A percentile compares a stretch with the other conserved stretches of the same genome.
Evolutionary conservation across 2,329 filamentous ascomycete species (phyloP).

Genomic region (Helotiales sp.): DNA sequence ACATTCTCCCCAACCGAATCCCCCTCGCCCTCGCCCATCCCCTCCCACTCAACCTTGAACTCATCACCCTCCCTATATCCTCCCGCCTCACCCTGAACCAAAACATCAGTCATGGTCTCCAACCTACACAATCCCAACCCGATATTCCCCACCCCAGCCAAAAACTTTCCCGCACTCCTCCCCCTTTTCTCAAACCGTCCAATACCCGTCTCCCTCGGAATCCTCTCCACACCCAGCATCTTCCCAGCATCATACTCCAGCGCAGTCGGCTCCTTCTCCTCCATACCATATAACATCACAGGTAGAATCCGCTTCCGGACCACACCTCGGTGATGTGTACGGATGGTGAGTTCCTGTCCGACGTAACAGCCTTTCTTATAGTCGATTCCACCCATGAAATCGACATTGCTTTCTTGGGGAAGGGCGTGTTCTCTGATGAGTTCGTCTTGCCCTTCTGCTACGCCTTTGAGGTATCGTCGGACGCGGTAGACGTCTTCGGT

Average conservation of each 20-base stretch:
- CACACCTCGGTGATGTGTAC: constrained; percentile 92
- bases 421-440: constrained; percentile 73
- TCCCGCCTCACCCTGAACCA: constrained; percentile 68
- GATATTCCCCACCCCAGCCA: constrained; percentile 80
- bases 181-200: constrained; percentile 59
- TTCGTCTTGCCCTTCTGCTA: constrained; percentile 85
- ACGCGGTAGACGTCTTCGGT: constrained; percentile 70
- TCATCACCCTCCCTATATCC: constrained; percentile 50
- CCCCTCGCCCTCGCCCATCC: too few relatives aligned
- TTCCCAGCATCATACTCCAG: constrained; percentile 55
- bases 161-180: constrained; percentile 80
- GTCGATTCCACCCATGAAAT: constrained; percentile 83
- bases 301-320: constrained; percentile 90
- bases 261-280: constrained; percentile 45
- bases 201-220: constrained; percentile 53
- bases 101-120: constrained; percentile 86
- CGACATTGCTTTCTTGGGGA: constrained; percentile 88
- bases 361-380: constrained; percentile 97
- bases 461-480: constrained; percentile 77
- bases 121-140: constrained; percentile 86
- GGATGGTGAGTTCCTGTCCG: constrained; percentile 94
- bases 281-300: constrained; percentile 68
- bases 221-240: constrained; percentile 36
- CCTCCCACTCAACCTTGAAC: constrained; percentile 55
- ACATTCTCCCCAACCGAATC: constrained; percentile 47